Percentiles rank a stretch among this genome's conserved stretches.
These are phyloP conservation scores for Schizophyllum commune DNA, from an alignment of 1,284 basidiomycete species.

Conservation along the genomic window DNA sequence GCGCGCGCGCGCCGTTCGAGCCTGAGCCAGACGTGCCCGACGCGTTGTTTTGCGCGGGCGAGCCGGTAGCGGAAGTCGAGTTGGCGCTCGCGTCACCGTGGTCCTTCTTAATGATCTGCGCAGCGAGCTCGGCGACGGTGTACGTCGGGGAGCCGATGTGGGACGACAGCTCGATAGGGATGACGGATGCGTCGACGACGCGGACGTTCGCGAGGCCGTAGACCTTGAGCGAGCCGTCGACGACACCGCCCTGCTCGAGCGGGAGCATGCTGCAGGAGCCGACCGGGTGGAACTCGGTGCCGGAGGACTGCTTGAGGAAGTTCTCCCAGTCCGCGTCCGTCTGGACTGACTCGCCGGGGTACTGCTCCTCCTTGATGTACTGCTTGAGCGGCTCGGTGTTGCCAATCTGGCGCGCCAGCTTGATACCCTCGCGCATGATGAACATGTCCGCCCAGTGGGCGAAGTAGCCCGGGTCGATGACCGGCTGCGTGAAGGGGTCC, in stretches of 20 bases:
- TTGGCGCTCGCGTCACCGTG: not conserved
- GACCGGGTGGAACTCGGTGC: slow-evolving; percentile 19
- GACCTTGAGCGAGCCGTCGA: not conserved
- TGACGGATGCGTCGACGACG: not conserved
- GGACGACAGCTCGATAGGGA: not conserved
- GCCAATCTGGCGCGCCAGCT: slow-evolving; percentile 41
- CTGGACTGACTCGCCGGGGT: slow-evolving; percentile 30
- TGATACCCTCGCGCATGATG: slow-evolving; percentile 52
- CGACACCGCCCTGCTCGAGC: slow-evolving; percentile 25
- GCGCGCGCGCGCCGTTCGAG: not conserved
- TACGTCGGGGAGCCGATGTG: not conserved
- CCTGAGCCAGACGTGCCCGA: not conserved
- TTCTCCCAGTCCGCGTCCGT: slow-evolving; percentile 29
- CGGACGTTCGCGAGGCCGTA: not conserved
- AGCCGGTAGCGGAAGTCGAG: not conserved
- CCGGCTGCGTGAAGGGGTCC: not conserved
- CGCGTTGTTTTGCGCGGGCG: not conserved
- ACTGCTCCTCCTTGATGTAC: slow-evolving; percentile 27
- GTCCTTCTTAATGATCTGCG: slow-evolving; percentile 38
- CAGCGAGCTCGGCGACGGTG: slow-evolving; percentile 31
- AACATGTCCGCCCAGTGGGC: slow-evolving; percentile 42
- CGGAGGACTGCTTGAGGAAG: not conserved
- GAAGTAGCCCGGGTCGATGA: slow-evolving; percentile 23
- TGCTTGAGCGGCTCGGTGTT: slow-evolving; percentile 29
- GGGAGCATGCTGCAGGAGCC: slow-evolving; percentile 33